Evolutionary conservation across 139 green algal genomes (phyloP), one percentile per base, ranked within the genome.

Genomic region (Chlamydomonas incerta): DNA sequence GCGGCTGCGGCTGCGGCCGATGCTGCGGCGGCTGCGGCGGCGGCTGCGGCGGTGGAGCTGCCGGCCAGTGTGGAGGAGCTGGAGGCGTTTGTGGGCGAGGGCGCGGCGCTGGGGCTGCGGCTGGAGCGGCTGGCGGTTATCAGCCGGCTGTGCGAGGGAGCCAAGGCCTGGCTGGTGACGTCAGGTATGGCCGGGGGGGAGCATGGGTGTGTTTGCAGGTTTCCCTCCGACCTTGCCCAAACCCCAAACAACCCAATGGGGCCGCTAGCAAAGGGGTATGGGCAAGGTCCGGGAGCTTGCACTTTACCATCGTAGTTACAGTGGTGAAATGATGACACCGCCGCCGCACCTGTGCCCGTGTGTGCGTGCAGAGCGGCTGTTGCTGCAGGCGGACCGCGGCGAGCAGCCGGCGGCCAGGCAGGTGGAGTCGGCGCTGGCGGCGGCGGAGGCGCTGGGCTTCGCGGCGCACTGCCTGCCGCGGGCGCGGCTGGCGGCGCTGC

Each of bases 21-120:
- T 13, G 41, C 41, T 50, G 41, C 5, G 8, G 41, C 41, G 29
- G 72, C 29, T 2, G 28, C 31, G 17, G 55, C 55, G 8, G 55
- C 21, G 18, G 55, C 20, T 23, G 55, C 62, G 13, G 70, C 60
- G 5, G 83, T 31, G 66, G 67, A 37, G 47, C 62, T 58, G 68
- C 47, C 41, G 58, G 60, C 68, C 28, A 46, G 31, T 20, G 46
- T 94, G 80, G 69, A 89, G 41, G 90, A 95, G 87, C 85, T 95
- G 81, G 62, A 89, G 63, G 57, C 80, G 26, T 77, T 92, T 24
- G 82, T 94, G 21, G 67, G 88, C 52, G 88, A 92, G 72, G 80
- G 90, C 18, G 13, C 26, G 4, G 35, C 24, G 52, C 66, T 86
- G 66, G 74, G 60, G 8, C 20, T 90, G 82, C 50, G 65, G 52